Base-by-base conservation (phyloP, 2,329 filamentous ascomycete genomes). In the Neofusicoccum parvum region DNA sequence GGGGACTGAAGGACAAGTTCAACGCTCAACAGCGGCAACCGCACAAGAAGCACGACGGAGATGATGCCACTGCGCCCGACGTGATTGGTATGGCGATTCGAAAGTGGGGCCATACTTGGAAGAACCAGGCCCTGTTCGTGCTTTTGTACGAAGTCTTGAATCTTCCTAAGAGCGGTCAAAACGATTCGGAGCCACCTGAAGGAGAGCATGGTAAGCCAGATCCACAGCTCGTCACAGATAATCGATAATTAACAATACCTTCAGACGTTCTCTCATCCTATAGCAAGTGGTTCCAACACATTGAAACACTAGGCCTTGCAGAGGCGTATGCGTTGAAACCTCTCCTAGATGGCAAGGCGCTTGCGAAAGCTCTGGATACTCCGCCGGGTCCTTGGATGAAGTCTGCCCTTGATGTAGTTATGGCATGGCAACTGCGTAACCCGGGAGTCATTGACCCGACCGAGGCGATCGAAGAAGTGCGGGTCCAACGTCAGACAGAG, bases 391-490 rank as follows among this genome's bases (percentile, higher is more conserved):
- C 83, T n/a, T 98, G 94, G 94, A 90, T 96, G 85, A 87, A 87
- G 63, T 83, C 85, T 51, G 93, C 93, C 3, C 80, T 97, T 53
- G 90, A 96, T 37, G 82, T 93, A 3, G 91, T 92, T 67, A 86
- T 96, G 77, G 88, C 88, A 67, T 98, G 94, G 93, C 95, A 98
- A 78, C 84, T 98, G 62, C 86, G 92, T 43, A 88, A 98, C 73
- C 92, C 93, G 0, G 83, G 83, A 3, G 82, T 81, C 65, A 86
- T 83, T 3, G 89, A 94, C 68, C 79, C 83, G 36, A 71, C 73
- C 37, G 74, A 75, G 64, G 81, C 80, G 14, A 80, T 84, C 59
- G 78, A 80, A 70, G 79, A 79, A 67, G 80, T 84, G 49, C 78
- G 77, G 65, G n/a, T 60, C 37, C 46, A 60, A 2, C 53, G 37